Conservation (phyloP, 495 filamentous ascomycete genomes). For the Tuber brumale region DNA sequence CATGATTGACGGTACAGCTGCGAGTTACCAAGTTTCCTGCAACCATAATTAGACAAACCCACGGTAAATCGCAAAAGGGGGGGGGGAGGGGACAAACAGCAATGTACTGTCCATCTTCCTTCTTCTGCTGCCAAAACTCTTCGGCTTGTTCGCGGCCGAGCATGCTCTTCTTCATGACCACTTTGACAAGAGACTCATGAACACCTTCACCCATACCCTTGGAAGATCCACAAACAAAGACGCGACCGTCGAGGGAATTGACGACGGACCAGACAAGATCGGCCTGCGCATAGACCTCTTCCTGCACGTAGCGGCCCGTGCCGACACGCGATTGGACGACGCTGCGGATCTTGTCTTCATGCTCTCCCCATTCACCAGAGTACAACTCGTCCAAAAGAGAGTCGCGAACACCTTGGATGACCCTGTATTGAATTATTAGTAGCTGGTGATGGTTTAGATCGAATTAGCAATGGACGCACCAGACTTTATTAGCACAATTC, state of each 20-base stretch:
- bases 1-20: neutral
- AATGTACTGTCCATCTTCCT: slow-evolving; percentile 78
- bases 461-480: slow-evolving; percentile 46
- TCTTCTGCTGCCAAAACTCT: slow-evolving; percentile 75
- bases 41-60: neutral
- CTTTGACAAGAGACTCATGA: slow-evolving; percentile 70
- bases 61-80: neutral
- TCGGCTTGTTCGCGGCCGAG: slow-evolving; percentile 64
- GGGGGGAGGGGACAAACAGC: slow-evolving; percentile 46
- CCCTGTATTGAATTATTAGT: slow-evolving; percentile 42
- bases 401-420: slow-evolving; percentile 93
- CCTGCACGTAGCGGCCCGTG: slow-evolving; percentile 74
- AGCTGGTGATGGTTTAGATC: neutral
- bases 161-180: slow-evolving; percentile 73
- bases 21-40: neutral
- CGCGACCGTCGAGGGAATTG: slow-evolving; percentile 82
- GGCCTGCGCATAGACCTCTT: slow-evolving; percentile 77
- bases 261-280: slow-evolving; percentile 96
- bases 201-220: slow-evolving; percentile 98
- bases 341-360: slow-evolving; percentile 84
- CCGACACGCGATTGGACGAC: slow-evolving; percentile 82
- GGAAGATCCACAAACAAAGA: slow-evolving; percentile 91
- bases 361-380: slow-evolving; percentile 89
- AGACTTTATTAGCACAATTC: slow-evolving; percentile 98
- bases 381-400: slow-evolving; percentile 90